Percentiles rank a stretch among this genome's conserved stretches.
Evolutionary conservation across 2,329 filamentous ascomycete species (phyloP).

Genomic region (Pseudodiploospora longispora): DNA sequence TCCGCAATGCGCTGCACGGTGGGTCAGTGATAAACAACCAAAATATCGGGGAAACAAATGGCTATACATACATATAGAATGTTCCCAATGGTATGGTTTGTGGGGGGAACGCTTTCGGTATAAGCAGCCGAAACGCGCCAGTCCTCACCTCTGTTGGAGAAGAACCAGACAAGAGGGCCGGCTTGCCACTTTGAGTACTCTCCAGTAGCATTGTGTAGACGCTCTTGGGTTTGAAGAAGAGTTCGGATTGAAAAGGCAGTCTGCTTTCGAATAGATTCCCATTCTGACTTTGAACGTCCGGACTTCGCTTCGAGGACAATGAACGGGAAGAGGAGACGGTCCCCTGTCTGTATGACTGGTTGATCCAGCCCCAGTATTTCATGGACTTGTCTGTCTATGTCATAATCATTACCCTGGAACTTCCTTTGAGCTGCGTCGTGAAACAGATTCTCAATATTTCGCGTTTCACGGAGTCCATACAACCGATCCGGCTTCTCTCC

Average conservation of each 20-base stretch:
- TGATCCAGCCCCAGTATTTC: too few relatives aligned
- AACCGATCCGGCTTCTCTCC: too few relatives aligned
- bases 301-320: constrained; percentile 7
- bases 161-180: constrained; percentile 7
- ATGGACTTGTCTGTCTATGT: too few relatives aligned
- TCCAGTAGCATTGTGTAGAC: neutral
- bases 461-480: too few relatives aligned
- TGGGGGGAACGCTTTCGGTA: neutral
- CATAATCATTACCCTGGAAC: too few relatives aligned
- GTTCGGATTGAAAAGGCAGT: constrained; percentile 10
- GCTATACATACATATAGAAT: neutral
- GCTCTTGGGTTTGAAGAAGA: constrained; percentile 4
- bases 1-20: constrained; percentile 1
- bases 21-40: too few relatives aligned
- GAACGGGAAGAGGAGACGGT: constrained; percentile 3
- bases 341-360: constrained; percentile 1
- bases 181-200: too few relatives aligned
- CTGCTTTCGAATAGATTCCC: constrained; percentile 9
- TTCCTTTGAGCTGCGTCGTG: too few relatives aligned
- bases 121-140: constrained; percentile 3
- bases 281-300: neutral
- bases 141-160: constrained; percentile 5
- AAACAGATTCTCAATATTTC: too few relatives aligned
- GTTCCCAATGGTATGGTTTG: neutral
- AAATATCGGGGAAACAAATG: too few relatives aligned